Percentiles rank a stretch among this genome's conserved stretches.
Evolutionary conservation across 108 stramenopile species (phyloP).

Genomic region (Fistulifera solaris): DNA sequence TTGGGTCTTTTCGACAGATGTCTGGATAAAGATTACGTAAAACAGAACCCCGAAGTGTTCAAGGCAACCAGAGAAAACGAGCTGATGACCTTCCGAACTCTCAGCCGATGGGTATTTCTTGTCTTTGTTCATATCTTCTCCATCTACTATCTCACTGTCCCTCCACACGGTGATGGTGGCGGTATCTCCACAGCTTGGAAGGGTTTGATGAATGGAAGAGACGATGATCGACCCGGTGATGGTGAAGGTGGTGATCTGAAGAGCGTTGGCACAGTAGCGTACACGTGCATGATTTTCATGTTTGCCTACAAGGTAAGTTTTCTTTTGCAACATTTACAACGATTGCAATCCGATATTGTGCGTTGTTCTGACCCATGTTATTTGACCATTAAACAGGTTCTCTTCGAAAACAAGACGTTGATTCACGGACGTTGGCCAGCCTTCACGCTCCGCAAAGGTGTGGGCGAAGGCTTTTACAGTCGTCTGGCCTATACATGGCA

Average conservation of each 20-base stretch:
- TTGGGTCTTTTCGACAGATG: conserved; percentile 90
- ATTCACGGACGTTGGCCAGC: conserved; percentile 64
- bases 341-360: neutral
- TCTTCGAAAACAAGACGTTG: conserved; percentile 66
- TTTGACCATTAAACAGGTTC: conserved; percentile 9
- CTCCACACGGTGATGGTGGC: conserved; percentile 34
- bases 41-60: conserved; percentile 66
- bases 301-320: conserved; percentile 57
- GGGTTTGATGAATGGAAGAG: conserved; percentile 46
- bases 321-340: neutral
- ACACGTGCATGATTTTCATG: conserved; percentile 46
- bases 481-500: conserved; percentile 68
- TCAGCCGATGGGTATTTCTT: conserved; percentile 56
- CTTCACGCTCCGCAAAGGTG: conserved; percentile 41
- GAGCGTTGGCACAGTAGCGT: conserved; percentile 67
- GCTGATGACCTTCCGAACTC: conserved; percentile 46
- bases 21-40: conserved; percentile 72
- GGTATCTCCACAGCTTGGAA: conserved; percentile 55
- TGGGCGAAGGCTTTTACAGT: conserved; percentile 51
- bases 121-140: conserved; percentile 50
- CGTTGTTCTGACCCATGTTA: neutral
- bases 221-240: conserved; percentile 47
- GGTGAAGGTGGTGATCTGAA: conserved; percentile 72
- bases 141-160: conserved; percentile 59
- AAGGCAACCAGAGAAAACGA: conserved; percentile 68